These are phyloP conservation scores for Suaeda aralocaspica DNA, from an alignment of 148 eudicot species.

Conservation along the genomic window DNA sequence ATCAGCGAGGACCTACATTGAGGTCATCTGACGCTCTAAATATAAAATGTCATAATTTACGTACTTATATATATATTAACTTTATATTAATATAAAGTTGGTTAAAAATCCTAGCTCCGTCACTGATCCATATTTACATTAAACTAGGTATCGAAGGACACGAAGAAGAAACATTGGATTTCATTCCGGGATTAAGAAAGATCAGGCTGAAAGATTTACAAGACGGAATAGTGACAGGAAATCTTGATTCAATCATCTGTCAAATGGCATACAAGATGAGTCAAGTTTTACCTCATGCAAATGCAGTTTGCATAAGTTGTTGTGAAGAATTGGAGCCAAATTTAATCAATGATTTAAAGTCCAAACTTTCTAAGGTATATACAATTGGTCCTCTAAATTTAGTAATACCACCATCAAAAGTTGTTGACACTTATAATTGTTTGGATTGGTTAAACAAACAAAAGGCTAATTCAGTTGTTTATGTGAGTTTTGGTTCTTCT, in stretches of 20 bases:
- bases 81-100: too few relatives aligned
- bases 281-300: constrained; percentile 29
- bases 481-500: constrained; percentile 34
- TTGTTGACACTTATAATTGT: constrained; percentile 7
- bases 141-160: constrained; percentile 21
- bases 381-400: constrained; percentile 40
- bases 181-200: constrained; percentile 41
- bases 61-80: too few relatives aligned
- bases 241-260: constrained; percentile 28
- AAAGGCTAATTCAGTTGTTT: constrained; percentile 19
- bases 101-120: background rate
- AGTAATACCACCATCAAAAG: constrained; percentile 1
- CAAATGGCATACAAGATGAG: constrained; percentile 39
- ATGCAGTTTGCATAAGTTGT: constrained; percentile 39
- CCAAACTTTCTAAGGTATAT: constrained; percentile 33
- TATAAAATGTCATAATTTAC: too few relatives aligned
- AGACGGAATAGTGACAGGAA: constrained; percentile 31
- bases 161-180: constrained; percentile 26
- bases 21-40: too few relatives aligned
- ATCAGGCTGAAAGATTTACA: constrained; percentile 36
- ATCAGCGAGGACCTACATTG: too few relatives aligned
- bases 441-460: constrained; percentile 32
- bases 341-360: constrained; percentile 30
- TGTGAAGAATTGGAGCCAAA: constrained; percentile 45
- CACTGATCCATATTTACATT: background rate